Evolutionary conservation across 768 basidiomycete genomes (phyloP), one percentile per base, ranked within the genome.

Genomic region (Pleurotus eryngii): DNA sequence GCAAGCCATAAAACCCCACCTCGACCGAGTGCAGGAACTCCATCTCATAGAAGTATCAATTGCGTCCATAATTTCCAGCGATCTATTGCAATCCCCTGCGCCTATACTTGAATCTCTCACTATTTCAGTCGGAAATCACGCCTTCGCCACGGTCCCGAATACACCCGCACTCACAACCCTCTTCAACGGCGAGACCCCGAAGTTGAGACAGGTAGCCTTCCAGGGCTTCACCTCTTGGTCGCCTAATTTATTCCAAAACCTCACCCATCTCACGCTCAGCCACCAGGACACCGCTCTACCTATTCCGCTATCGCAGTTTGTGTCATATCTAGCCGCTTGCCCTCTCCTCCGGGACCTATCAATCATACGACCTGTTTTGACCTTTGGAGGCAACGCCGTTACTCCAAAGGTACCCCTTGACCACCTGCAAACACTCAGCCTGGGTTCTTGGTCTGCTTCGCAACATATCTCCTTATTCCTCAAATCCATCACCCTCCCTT

Each of bases 201-300:
- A 54, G n/a, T 26, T 54, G 38, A 15, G 39, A 42, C 15, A 54
- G n/a, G 39, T 54, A 5, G 38, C 51, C 18, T 20, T 54, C 7
- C 51, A 54, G 18, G 51, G 51, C 39, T 54, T 54, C 20, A 54
- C 51, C 6, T 40, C 51, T 40, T 54, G 51, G 51, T 54, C 51
- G 22, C 38, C 51, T 39, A 54, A 54, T 24, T 15, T 54, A 17
- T 54, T 54, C 24, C 37, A 39, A 18, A 42, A 54, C 22, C 51
- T 54, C 37, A 54, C 51, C 22, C 51, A 54, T 11, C 22, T 54
- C 11, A 54, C 51, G 15, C 51, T 54, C 15, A 54, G 51, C 51
- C 35, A 54, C 39, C 51, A 54, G 22, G 51, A 54, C 15, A 12
- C 37, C 11, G 8, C 39, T 24, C 20, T 40, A 9, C 39, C 51